These are phyloP conservation scores for Fraxinus greggii DNA, from an alignment of 305 asterid genomes.

Conservation along the genomic window DNA sequence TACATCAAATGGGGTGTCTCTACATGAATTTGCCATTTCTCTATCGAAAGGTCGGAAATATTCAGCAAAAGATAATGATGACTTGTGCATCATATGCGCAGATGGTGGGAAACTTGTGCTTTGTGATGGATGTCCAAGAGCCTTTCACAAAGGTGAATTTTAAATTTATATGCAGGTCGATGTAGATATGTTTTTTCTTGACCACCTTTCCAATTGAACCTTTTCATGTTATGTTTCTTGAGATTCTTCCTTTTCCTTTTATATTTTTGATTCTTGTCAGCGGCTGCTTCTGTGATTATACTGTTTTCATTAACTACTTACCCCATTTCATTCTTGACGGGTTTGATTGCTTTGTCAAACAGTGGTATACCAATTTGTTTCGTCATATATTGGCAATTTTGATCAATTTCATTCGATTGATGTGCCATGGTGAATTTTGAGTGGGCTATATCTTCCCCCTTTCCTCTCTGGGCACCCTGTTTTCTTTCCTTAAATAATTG, in stretches of 20 bases:
- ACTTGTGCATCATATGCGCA: constrained; percentile 92
- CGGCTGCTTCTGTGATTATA: background rate
- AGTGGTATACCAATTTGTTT: background rate
- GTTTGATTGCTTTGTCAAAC: constrained; percentile 4
- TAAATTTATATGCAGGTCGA: constrained; percentile 14
- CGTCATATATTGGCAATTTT: background rate
- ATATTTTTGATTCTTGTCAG: background rate
- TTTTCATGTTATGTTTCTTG: constrained; percentile 4
- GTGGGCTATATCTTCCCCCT: background rate
- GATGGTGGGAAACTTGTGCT: constrained; percentile 98
- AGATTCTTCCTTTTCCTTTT: background rate
- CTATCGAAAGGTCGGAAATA: constrained; percentile 74
- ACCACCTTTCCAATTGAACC: constrained; percentile 2
- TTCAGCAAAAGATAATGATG: constrained; percentile 75
- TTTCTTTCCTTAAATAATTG: background rate
- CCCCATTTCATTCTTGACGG: background rate
- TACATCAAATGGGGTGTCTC: constrained; percentile 96
- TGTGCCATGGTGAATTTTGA: constrained; percentile 1
- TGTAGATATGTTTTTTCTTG: constrained; percentile 15
- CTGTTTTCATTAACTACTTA: background rate
- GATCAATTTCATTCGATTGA: constrained; percentile 3
- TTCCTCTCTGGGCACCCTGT: background rate
- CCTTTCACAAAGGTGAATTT: constrained; percentile 87
- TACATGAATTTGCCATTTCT: constrained; percentile 82
- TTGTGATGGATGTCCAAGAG: constrained; percentile 99